Evolutionary conservation across 2,329 filamentous ascomycete species (phyloP).

Genomic region (Coniochaeta sp.): DNA sequence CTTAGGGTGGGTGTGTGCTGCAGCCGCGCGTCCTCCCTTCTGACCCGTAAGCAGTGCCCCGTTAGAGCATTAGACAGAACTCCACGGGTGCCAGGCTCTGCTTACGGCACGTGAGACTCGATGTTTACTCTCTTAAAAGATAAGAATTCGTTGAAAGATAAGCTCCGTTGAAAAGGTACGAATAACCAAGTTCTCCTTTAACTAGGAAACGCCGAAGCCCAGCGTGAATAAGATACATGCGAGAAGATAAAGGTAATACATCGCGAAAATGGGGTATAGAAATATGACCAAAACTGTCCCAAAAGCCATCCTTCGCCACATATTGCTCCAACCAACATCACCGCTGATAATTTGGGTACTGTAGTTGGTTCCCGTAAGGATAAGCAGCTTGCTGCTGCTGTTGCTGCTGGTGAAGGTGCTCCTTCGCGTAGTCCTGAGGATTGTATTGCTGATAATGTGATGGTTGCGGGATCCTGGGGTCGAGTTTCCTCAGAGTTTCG

Average conservation of each 20-base stretch:
- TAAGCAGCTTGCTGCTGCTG: background rate
- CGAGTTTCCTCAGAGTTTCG: conserved; percentile 18
- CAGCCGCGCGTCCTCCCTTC: background rate
- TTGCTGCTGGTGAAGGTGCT: background rate
- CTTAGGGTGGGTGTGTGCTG: background rate
- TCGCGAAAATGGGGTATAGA: background rate
- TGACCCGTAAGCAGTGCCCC: background rate
- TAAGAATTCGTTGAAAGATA: background rate
- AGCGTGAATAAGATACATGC: no score
- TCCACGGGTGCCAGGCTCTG: background rate
- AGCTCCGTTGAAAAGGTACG: background rate
- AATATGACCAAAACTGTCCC: background rate
- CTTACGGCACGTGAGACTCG: background rate
- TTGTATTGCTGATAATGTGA: conserved; percentile 24
- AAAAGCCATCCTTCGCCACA: background rate
- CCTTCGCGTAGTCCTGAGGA: conserved; percentile 27
- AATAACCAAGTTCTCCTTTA: background rate
- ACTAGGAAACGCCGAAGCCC: background rate
- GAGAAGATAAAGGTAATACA: background rate
- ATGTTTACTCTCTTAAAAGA: background rate
- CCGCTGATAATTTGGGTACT: background rate
- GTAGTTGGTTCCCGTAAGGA: background rate
- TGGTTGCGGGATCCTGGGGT: conserved; percentile 11
- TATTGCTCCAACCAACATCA: background rate
- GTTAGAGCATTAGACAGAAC: background rate